Conservation (phyloP, 768 basidiomycete genomes). For the Porphyrellus cyaneotinctus region DNA sequence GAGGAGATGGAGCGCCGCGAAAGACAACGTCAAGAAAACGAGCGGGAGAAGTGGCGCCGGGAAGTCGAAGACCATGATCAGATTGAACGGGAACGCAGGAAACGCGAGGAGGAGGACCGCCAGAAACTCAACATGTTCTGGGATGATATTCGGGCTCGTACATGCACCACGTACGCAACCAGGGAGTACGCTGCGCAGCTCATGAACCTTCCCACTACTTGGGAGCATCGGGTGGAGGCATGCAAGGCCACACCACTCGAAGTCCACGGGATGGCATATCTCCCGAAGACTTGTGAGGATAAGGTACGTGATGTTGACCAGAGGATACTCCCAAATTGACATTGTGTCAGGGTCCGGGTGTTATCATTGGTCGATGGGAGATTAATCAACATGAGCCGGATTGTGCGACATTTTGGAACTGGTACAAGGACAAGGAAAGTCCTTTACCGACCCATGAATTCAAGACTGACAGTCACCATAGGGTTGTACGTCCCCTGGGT, state of each 20-base stretch:
- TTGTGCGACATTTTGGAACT: slow-evolving; percentile 26
- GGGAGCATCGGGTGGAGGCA: slow-evolving; percentile 22
- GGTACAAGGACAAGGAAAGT: slow-evolving; percentile 30
- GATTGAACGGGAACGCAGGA: slow-evolving; percentile 12
- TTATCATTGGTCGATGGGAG: slow-evolving; percentile 24
- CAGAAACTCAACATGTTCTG: slow-evolving; percentile 26
- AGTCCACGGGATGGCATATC: slow-evolving; percentile 19
- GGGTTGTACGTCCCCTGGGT: slow-evolving; percentile 23
- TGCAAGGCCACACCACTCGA: slow-evolving; percentile 24
- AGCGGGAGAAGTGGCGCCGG: slow-evolving; percentile 13
- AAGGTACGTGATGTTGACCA: slow-evolving; percentile 4
- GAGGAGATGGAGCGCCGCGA: slow-evolving; percentile 14
- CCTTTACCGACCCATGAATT: neutral
- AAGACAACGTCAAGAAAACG: neutral
- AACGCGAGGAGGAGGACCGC: slow-evolving; percentile 26
- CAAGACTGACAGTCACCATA: neutral
- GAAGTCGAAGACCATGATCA: slow-evolving; percentile 19
- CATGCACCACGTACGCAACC: slow-evolving; percentile 25
- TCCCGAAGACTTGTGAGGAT: slow-evolving; percentile 21
- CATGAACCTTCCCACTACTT: slow-evolving; percentile 23
- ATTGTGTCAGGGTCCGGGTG: slow-evolving; percentile 13
- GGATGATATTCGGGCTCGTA: slow-evolving; percentile 12
- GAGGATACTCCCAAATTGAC: neutral
- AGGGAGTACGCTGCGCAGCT: slow-evolving; percentile 29
- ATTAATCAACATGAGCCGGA: slow-evolving; percentile 27